Percentiles rank a stretch among this genome's conserved stretches.
These are phyloP conservation scores for Coemansia sp. DNA, from an alignment of 192 early-diverging fungal species.

Conservation along the genomic window DNA sequence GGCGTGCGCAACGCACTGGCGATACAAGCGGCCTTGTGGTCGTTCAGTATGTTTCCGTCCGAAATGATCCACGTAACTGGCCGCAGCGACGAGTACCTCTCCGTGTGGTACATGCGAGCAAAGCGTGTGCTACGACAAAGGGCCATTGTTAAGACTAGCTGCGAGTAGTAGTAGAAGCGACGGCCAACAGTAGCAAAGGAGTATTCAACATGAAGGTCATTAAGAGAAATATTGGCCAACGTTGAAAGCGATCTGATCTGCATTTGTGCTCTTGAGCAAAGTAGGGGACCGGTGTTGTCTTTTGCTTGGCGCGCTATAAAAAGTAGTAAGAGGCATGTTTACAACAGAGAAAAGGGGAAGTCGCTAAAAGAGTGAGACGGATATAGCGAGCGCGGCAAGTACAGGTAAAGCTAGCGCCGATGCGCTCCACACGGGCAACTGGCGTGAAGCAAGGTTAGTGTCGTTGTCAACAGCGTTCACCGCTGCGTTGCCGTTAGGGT, in stretches of 20 bases:
- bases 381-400: conserved; percentile 18
- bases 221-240: neutral
- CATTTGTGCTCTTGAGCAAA: neutral
- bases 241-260: neutral
- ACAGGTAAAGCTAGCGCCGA: conserved; percentile 12
- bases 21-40: conserved; percentile 14
- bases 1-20: conserved; percentile 28
- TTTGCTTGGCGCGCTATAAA: neutral
- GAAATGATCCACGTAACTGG: conserved; percentile 41
- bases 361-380: conserved; percentile 23
- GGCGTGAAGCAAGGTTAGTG: neutral
- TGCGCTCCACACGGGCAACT: conserved; percentile 15
- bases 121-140: neutral
- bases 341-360: neutral
- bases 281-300: neutral
- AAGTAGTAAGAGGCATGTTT: neutral
- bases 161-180: neutral
- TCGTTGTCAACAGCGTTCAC: neutral
- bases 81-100: conserved; percentile 41
- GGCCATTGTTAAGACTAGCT: neutral
- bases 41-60: conserved; percentile 9
- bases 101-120: conserved; percentile 12
- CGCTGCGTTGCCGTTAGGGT: neutral
- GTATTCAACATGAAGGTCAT: neutral
- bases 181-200: neutral